Conservation (phyloP, 192 early-diverging fungal species). For the Backusella tarrabulga region DNA sequence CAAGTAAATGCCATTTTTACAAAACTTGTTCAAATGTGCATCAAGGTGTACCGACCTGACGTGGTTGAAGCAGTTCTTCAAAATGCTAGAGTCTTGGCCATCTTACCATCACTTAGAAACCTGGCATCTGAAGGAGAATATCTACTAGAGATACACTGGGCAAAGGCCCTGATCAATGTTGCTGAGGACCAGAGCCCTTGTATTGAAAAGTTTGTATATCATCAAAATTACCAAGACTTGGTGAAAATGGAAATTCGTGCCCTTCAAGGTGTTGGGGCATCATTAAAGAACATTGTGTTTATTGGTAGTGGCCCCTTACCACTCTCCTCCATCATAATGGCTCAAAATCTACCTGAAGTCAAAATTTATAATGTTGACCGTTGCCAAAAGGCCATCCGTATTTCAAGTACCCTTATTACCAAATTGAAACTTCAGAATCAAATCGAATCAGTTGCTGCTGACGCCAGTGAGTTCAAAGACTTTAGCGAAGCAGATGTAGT, state of each 20-base stretch:
- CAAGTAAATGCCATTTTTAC: conserved; percentile 24
- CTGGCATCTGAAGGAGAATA: conserved; percentile 27
- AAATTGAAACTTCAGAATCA: neutral
- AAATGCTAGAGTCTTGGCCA: neutral
- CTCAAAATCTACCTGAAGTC: neutral
- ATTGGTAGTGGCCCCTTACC: conserved; percentile 34
- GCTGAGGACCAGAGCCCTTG: neutral
- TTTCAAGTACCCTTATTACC: neutral
- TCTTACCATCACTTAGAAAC: conserved; percentile 4
- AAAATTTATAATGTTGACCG: conserved; percentile 24
- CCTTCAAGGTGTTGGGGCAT: conserved; percentile 14
- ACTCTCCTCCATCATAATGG: conserved; percentile 20
- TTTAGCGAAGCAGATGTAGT: conserved; percentile 23
- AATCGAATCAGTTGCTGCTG: neutral
- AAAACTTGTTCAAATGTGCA: conserved; percentile 23
- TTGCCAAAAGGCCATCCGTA: neutral
- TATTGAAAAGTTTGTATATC: conserved; percentile 24
- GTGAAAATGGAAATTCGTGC: conserved; percentile 21
- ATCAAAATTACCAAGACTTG: conserved; percentile 26
- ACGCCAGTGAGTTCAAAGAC: conserved; percentile 7
- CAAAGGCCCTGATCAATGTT: neutral
- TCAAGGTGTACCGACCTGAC: neutral
- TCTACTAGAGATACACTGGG: conserved; percentile 21
- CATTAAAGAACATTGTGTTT: conserved; percentile 12
- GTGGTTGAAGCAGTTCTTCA: neutral